A percentile compares a stretch with the other conserved stretches of the same genome.
Evolutionary conservation across 2,329 filamentous ascomycete species (phyloP).

Genomic region (Sporothrix inflata): DNA sequence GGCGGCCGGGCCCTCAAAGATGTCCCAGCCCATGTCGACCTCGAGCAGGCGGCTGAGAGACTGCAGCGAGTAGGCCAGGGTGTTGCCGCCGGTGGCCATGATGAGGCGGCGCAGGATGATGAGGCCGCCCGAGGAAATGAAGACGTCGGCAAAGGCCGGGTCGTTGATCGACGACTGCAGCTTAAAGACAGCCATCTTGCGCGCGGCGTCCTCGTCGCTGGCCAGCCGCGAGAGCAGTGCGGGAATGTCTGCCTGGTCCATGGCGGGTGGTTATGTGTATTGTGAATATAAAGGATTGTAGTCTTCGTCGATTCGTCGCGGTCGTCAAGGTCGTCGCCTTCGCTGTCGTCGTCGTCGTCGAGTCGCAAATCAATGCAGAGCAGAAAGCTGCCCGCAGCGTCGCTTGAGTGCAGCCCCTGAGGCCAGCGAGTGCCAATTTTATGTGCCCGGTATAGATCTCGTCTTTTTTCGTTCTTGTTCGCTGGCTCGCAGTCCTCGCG

Average conservation of each 20-base stretch:
- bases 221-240: constrained; percentile 65
- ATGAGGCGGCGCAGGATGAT: constrained; percentile 80
- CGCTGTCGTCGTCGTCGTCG: neutral
- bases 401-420: neutral
- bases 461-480: neutral
- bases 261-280: constrained; percentile 38
- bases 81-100: constrained; percentile 86
- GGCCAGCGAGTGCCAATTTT: neutral
- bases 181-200: constrained; percentile 99
- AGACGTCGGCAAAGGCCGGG: constrained; percentile 93
- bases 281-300: neutral
- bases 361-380: neutral
- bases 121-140: constrained; percentile 87
- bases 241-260: constrained; percentile 71
- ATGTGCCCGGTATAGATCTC: neutral
- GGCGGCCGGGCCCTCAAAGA: constrained; percentile 66
- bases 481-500: neutral
- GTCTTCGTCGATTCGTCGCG: neutral
- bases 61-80: constrained; percentile 90
- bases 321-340: neutral
- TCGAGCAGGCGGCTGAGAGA: constrained; percentile 86
- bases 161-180: constrained; percentile 94
- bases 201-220: constrained; percentile 81
- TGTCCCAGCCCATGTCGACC: constrained; percentile 97
- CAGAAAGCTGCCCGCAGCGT: constrained; percentile 10